Evolutionary conservation across 2,329 filamentous ascomycete genomes (phyloP), one percentile per base, ranked within the genome.

Genomic region (Hypomyces perniciosus): DNA sequence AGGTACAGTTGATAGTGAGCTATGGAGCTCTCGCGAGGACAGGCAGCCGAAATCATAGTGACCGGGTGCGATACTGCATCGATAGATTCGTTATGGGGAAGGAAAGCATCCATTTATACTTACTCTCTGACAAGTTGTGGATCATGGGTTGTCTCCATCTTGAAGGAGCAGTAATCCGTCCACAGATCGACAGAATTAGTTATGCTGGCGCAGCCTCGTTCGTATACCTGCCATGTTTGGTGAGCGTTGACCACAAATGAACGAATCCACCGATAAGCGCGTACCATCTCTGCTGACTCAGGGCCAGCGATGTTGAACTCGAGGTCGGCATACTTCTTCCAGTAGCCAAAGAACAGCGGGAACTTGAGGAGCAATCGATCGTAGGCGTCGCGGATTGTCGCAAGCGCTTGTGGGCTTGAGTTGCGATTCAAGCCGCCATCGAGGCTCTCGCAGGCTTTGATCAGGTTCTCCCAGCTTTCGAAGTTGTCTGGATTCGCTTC

Each of bases 261-360:
- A 34, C n/a, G 26, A 10, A 12, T 13, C 48, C 47, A 7, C n/a
- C 26, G 5, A 34, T 35, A 4, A 12, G n/a, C 33, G 57, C 79
- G 63, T 69, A 96, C 90, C 87, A 96, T 95, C 70, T 97, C 93
- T 48, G 93, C 93, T 40, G 92, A 92, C 74, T 99, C 93, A 5
- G 93, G 95, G 13, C 93, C 93, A 4, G 90, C 90, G 58, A 99
- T 96, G 46, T 90, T 90, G 72, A 99, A 99, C 65, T 99, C 93
- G 57, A 95, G 79, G 63, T 97, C 92, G 64, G 93, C 93, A 78
- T 97, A 99, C 68, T 96, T 97, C 76, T 97, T 97, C 93, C 93
- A 99, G 74, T 97, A 99, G 47, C 92, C 93, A 63, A 97, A 99
- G 37, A 97, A 82, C 8, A 97, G 79, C 3, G 93, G 93, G 58